Percentiles rank a stretch among this genome's conserved stretches.
phyloP scores from a whole-genome alignment of 164 flowering plant species.

The Magnolia changhungtana region DNA sequence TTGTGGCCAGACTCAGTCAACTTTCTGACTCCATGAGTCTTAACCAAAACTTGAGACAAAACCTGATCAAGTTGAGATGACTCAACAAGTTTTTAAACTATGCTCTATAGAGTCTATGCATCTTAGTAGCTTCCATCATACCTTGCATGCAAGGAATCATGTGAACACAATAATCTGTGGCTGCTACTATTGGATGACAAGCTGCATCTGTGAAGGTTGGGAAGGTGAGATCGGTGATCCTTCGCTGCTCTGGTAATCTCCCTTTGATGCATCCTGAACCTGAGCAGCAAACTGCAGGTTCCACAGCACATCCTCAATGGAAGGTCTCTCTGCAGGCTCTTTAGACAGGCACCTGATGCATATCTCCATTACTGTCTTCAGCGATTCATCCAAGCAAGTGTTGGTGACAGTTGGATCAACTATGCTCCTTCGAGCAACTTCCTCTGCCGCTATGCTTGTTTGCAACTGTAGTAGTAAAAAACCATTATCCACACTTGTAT shows the following conservation, averaged over 20 bases:
- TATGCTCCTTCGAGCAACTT: constrained; percentile 39
- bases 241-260: constrained; percentile 64
- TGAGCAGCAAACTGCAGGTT: constrained; percentile 97
- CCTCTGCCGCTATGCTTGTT: constrained; percentile 38
- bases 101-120: too few relatives aligned
- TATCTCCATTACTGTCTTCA: constrained; percentile 73
- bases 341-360: constrained; percentile 56
- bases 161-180: not conserved
- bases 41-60: too few relatives aligned
- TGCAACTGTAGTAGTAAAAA: constrained; percentile 37
- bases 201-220: not conserved
- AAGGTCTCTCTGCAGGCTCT: constrained; percentile 70
- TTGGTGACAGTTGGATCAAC: constrained; percentile 45
- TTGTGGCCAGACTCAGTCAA: too few relatives aligned
- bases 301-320: constrained; percentile 92
- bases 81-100: too few relatives aligned
- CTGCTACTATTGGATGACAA: not conserved
- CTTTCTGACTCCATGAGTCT: too few relatives aligned
- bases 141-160: too few relatives aligned
- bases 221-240: constrained; percentile 43
- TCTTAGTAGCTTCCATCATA: too few relatives aligned
- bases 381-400: constrained; percentile 55
- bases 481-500: not conserved
- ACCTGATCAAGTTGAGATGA: too few relatives aligned
- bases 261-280: constrained; percentile 70